Percentiles rank a stretch among this genome's conserved stretches.
Evolutionary conservation across 2,329 filamentous ascomycete species (phyloP).

Genomic region (Truncatella angustata): DNA sequence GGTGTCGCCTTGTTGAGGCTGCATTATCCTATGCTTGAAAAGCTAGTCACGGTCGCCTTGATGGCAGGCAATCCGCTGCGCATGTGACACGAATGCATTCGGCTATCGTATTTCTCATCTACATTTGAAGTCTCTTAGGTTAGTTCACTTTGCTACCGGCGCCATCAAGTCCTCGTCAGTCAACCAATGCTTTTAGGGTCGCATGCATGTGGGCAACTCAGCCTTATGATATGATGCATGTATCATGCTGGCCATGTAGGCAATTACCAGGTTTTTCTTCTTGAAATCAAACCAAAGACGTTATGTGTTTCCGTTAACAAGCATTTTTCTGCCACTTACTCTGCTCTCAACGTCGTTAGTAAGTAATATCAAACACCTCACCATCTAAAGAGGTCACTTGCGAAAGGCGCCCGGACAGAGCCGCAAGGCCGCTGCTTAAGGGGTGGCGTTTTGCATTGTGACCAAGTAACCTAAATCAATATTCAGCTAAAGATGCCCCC

Average conservation of each 20-base stretch:
- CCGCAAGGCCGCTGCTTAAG: too few relatives aligned
- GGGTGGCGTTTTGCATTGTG: too few relatives aligned
- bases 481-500: constrained; percentile 5
- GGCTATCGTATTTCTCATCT: neutral
- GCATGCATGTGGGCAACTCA: neutral
- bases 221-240: constrained; percentile 1
- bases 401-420: too few relatives aligned
- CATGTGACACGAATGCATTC: neutral
- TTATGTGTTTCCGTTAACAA: neutral
- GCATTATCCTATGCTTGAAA: too few relatives aligned
- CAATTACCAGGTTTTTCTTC: too few relatives aligned
- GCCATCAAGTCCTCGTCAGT: neutral
- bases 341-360: neutral
- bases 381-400: too few relatives aligned
- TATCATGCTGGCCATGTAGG: neutral
- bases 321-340: neutral
- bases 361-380: too few relatives aligned
- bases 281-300: too few relatives aligned
- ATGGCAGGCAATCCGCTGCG: neutral
- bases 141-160: constrained; percentile 5
- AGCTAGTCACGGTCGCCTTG: too few relatives aligned
- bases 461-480: too few relatives aligned
- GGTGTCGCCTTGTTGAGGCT: too few relatives aligned
- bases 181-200: neutral
- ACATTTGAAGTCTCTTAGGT: neutral